Evolutionary conservation across 192 early-diverging fungal genomes (phyloP).

Genomic region (Phycomyces nitens): DNA sequence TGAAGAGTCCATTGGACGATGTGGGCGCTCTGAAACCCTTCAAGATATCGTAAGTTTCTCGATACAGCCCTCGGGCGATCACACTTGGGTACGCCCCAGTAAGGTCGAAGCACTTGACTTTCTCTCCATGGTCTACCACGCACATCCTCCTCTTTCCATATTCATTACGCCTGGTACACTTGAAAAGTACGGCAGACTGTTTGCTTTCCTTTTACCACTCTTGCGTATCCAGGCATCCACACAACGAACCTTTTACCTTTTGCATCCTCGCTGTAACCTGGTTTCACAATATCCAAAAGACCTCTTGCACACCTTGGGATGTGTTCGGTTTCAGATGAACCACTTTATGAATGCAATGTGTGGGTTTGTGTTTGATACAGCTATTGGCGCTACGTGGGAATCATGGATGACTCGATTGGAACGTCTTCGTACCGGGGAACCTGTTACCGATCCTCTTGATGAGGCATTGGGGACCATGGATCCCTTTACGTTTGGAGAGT

Average conservation of each 20-base stretch:
- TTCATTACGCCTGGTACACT: constrained; percentile 37
- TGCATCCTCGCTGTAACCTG: constrained; percentile 21
- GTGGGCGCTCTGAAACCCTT: not conserved
- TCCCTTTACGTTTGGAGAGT: constrained; percentile 35
- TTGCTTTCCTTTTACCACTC: constrained; percentile 45
- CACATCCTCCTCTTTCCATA: constrained; percentile 42
- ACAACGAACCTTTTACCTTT: constrained; percentile 32
- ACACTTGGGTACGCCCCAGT: constrained; percentile 1
- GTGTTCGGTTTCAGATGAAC: constrained; percentile 41
- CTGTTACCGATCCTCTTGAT: not conserved
- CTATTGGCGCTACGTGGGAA: constrained; percentile 41
- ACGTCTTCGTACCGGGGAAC: not conserved
- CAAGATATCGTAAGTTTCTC: not conserved
- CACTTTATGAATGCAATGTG: constrained; percentile 48
- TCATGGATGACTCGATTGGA: constrained; percentile 40
- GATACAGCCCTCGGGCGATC: not conserved
- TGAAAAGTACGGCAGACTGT: constrained; percentile 46
- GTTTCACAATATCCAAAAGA: not conserved
- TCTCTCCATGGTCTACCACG: constrained; percentile 44
- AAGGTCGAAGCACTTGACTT: constrained; percentile 51
- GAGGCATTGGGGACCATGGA: constrained; percentile 29
- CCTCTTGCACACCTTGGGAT: constrained; percentile 26
- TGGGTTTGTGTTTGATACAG: constrained; percentile 41
- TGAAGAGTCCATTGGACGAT: no score
- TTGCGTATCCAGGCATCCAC: constrained; percentile 32